These are phyloP conservation scores for Citrus hindsii DNA, from an alignment of 345 rosid genomes.

Conservation along the genomic window DNA sequence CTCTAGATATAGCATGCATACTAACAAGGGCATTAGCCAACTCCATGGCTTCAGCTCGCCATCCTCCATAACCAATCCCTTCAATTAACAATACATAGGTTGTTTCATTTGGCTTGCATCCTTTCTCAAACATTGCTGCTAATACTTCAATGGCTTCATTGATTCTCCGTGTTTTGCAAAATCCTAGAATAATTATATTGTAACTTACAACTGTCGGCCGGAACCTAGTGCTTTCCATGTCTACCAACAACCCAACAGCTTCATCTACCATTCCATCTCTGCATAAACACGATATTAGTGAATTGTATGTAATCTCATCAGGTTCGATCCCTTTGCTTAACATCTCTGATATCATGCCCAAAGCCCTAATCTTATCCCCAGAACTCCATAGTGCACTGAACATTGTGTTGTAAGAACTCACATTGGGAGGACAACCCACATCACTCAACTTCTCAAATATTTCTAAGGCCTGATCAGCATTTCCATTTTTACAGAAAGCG, in stretches of 20 bases:
- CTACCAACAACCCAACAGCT: slow-evolving; percentile 58
- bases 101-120: slow-evolving; percentile 78
- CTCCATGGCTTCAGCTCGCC: slow-evolving; percentile 68
- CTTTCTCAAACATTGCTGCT: slow-evolving; percentile 54
- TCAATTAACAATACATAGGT: slow-evolving; percentile 62
- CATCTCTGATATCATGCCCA: slow-evolving; percentile 69
- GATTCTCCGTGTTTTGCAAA: slow-evolving; percentile 63
- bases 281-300: slow-evolving; percentile 78
- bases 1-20: slow-evolving; percentile 53
- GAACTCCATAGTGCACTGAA: slow-evolving; percentile 73
- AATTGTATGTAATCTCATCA: slow-evolving; percentile 74
- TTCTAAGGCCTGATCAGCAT: slow-evolving; percentile 67
- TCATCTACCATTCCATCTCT: slow-evolving; percentile 86
- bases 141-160: slow-evolving; percentile 66
- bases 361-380: slow-evolving; percentile 55
- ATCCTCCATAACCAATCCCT: slow-evolving; percentile 77
- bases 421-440: slow-evolving; percentile 74
- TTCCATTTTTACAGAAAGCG: slow-evolving; percentile 66
- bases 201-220: slow-evolving; percentile 63
- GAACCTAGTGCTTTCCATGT: slow-evolving; percentile 61
- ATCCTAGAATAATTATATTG: slow-evolving; percentile 70
- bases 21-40: slow-evolving; percentile 49
- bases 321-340: slow-evolving; percentile 53
- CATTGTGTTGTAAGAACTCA: slow-evolving; percentile 82
- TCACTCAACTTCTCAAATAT: slow-evolving; percentile 61